Base-by-base conservation (phyloP, 257 asterid genomes). In the Paulownia fortunei region DNA sequence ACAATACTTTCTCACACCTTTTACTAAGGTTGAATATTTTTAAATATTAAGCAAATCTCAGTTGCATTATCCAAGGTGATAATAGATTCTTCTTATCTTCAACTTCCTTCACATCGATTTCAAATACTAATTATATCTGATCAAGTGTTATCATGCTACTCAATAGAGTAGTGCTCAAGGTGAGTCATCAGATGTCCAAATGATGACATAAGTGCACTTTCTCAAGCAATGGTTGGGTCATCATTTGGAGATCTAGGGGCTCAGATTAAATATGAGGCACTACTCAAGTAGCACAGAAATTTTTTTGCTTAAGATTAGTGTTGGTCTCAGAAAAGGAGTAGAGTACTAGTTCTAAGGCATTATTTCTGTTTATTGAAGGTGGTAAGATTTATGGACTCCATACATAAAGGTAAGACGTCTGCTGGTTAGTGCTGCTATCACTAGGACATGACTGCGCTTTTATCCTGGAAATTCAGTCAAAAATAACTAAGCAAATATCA, bases 231-330 rank as follows among this genome's bases (percentile, higher is more conserved):
- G 10, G 12, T 44, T 44, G 51, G 51, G 51, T 44, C 51, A 44
- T 51, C 46, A n/a, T 69, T 69, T 69, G 32, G 49, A 41, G 75
- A 47, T 49, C 76, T 27, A 52, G 51, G 47, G 11, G 49, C 58
- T 24, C n/a, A n/a, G 2, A 69, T 30, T 24, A 32, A 9, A 60
- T 21, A 5, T 34, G 36, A 9, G n/a, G n/a, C n/a, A n/a, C n/a
- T n/a, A n/a, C n/a, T 63, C 7, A 6, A 63, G 51, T 34, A 34
- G 4, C 36, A 30, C 36, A n/a, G n/a, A 30, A 32, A 62, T 24
- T 4, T 15, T 18, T 32, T 30, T 44, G 13, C 60, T 44, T 24
- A 24, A 7, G 23, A 44, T 18, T 24, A 19, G 7, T 12, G 23
- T 67, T 41, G 6, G 15, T 47, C 27, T 27, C 16, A 27, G 60